Percentiles rank a stretch among this genome's conserved stretches.
Conservation (phyloP, 2,329 filamentous ascomycete genomes). For the Orbilia quercus region DNA sequence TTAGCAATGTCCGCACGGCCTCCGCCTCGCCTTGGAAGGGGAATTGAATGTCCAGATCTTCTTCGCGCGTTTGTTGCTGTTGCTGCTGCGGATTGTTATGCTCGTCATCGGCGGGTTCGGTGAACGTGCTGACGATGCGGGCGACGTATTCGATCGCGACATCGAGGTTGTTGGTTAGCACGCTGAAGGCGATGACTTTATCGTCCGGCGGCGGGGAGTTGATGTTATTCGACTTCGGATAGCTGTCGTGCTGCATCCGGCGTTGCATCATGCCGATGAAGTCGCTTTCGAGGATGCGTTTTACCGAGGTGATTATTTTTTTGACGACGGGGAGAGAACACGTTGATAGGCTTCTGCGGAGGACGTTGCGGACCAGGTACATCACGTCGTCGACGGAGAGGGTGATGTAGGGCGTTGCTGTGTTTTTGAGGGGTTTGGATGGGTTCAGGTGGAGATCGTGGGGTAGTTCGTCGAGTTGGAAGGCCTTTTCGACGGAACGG, state of each 20-base stretch:
- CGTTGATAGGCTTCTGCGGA: constrained; percentile 86
- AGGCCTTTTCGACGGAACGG: constrained; percentile 94
- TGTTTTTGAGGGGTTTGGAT: constrained; percentile 72
- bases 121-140: constrained; percentile 77
- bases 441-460: constrained; percentile 69
- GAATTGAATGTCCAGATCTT: constrained; percentile 73
- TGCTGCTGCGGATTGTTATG: neutral
- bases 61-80: constrained; percentile 24
- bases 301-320: constrained; percentile 80
- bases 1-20: constrained; percentile 76
- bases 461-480: constrained; percentile 92
- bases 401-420: constrained; percentile 86
- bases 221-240: constrained; percentile 71
- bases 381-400: constrained; percentile 98
- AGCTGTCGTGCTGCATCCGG: constrained; percentile 96
- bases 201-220: constrained; percentile 76
- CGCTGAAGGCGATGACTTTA: constrained; percentile 86
- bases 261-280: constrained; percentile 97
- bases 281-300: constrained; percentile 83
- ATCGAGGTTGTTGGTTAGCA: constrained; percentile 95
- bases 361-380: constrained; percentile 95
- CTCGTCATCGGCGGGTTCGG: constrained; percentile 26
- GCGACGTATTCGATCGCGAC: constrained; percentile 89
- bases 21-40: constrained; percentile 80
- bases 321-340: constrained; percentile 82